Evolutionary conservation across 2,329 filamentous ascomycete genomes (phyloP), one percentile per base, ranked within the genome.

Genomic region (Lachnellula hyalina): DNA sequence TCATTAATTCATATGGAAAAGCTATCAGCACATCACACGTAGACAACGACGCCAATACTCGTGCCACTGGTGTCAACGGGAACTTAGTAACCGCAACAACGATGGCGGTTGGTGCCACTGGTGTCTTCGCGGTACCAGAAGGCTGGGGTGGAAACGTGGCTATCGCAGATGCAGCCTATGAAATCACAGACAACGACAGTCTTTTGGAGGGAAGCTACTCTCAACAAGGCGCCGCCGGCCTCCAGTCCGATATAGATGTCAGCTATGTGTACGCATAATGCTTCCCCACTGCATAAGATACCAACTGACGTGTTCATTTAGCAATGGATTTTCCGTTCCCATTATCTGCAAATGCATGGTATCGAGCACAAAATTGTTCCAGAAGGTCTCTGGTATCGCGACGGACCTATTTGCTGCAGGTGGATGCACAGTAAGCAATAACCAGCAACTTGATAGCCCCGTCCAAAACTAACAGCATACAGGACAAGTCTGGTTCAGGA

Each of bases 291-390:
- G 11, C 25, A 25, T n/a, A 4, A 5, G 23, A 44, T 5, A 9
- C 19, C 23, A 2, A 46, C 44, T 46, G 6, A 46, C 15, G 7
- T n/a, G 8, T 28, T 15, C 12, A 25, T 46, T 15, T 51, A 51
- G 49, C 17, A 51, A 51, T 21, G 49, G 49, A 32, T 54, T 45
- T 25, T 45, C 52, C 9, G 47, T 50, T 49, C 23, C 44, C 21
- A 51, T 46, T 17, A 23, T 38, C 14, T 54, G 46, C 40, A 38
- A 48, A n/a, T 46, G 28, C 19, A 17, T 14, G 2, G 19, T 21
- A 3, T 5, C 23, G 11, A 7, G 7, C 2, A 28, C 44, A n/a
- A 21, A 21, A 2, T 5, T 25, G 0, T 15, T 21, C 2, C 11
- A 23, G 14, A 25, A 21, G 23, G 14, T 21, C 23, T n/a, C 17